Evolutionary conservation across 805 yeast species (phyloP), one percentile per base, ranked within the genome.

Genomic region (Wickerhamiella hasegawae): DNA sequence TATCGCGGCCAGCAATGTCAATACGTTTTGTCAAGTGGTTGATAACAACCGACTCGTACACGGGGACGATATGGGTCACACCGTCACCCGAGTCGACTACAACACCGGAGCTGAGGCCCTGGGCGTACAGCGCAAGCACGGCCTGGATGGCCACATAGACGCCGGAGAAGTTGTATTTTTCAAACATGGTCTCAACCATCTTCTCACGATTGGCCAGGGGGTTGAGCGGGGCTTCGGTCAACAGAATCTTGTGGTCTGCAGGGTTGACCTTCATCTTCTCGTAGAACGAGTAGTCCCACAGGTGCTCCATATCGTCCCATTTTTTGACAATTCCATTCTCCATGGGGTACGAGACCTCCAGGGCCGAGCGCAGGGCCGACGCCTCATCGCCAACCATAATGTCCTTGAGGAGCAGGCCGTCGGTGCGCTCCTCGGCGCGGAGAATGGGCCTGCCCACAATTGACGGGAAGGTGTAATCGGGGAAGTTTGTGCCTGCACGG

Each of bases 41-140:
- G 54, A 90, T 69, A n/a, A 90, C 98, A 29, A 82, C 94, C 4
- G 92, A 77, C 60, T 90, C 97, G 57, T 90, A 90, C 27, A 90
- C 98, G 17, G 98, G 98, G 29, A 90, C 96, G 58, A 90, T 78
- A 55, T 90, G 98, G 3, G 98, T 90, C 32, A 87, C 98, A 60
- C 97, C 97, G 56, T 85, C 97, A 52, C 98, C 98, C 3, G 95
- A 83, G 58, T 90, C 98, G 17, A 90, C 97, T 39, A 90, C 98
- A 15, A 90, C 97, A 49, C 98, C 98, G 0, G 94, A 80, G 18
- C 92, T 77, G 48, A 87, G 68, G 42, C 97, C 97, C 61, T 90
- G 97, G 2, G 97, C 97, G 49, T 90, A 90, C 37, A 90, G 68
- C 0, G 97, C 97, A 52, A 90, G 68, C n/a, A 90, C 98, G 3